Base-by-base conservation (phyloP, 306 rosid genomes). In the Prosopis cineraria region DNA sequence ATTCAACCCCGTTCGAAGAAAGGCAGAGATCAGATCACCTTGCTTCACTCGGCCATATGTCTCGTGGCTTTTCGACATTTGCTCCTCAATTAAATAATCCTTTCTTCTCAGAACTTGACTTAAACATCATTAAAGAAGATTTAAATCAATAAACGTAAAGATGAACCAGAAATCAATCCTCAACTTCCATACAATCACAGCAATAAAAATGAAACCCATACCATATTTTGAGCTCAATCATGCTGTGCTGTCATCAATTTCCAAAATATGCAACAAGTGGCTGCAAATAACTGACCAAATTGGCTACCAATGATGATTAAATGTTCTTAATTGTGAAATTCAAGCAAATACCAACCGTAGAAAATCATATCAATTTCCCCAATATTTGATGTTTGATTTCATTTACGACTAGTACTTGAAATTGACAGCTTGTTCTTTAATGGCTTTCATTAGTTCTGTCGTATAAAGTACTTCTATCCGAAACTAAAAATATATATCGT, bases 401-500 rank as follows among this genome's bases (percentile, higher is more conserved):
- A 79, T 72, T 76, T 10, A 13, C n/a, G 11, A 60, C 56, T 36
- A 48, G 84, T 72, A 62, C 19, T 7, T 59, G 72, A 73, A 55
- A 50, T 41, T 62, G 81, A 87, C 87, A 78, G 29, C 64, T 81
- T 81, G 82, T 47, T 48, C 43, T 22, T 24, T 68, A 74, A n/a
- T 45, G 65, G 64, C 64, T 48, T 24, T 78, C 45, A 29, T 60
- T n/a, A n/a, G n/a, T n/a, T n/a, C n/a, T n/a, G n/a, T n/a, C n/a
- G n/a, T n/a, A n/a, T n/a, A n/a, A n/a, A n/a, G n/a, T n/a, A n/a
- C n/a, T n/a, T n/a, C n/a, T n/a, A n/a, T n/a, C n/a, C n/a, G n/a
- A n/a, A n/a, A n/a, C n/a, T n/a, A n/a, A n/a, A n/a, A n/a, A n/a
- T n/a, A n/a, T n/a, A n/a, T n/a, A n/a, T n/a, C n/a, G n/a, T n/a